Conservation (phyloP, 2,329 filamentous ascomycete genomes). For the Colletotrichum cereale region DNA sequence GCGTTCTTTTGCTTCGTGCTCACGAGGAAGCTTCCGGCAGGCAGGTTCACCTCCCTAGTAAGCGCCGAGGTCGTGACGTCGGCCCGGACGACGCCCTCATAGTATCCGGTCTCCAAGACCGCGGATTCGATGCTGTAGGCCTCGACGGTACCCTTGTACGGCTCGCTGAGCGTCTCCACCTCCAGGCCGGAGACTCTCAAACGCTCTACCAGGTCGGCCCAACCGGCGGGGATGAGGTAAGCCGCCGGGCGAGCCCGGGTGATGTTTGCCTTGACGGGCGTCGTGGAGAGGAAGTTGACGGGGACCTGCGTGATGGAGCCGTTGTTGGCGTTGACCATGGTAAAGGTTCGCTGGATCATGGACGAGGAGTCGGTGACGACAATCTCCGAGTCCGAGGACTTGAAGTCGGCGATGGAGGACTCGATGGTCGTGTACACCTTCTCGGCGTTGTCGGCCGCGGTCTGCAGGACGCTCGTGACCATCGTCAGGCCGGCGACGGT, state of each 20-base stretch:
- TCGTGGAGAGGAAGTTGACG: constrained; percentile 47
- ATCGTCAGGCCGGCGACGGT: constrained; percentile 47
- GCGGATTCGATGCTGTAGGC: constrained; percentile 45
- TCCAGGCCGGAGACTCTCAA: constrained; percentile 45
- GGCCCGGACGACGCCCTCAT: constrained; percentile 46
- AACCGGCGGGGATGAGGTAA: constrained; percentile 48
- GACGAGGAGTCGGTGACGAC: constrained; percentile 47
- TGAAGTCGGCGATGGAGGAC: constrained; percentile 46
- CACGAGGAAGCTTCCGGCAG: constrained; percentile 47
- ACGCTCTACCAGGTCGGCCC: constrained; percentile 47
- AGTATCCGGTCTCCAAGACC: constrained; percentile 44
- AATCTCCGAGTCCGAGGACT: constrained; percentile 44
- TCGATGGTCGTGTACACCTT: constrained; percentile 47
- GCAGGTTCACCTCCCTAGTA: constrained; percentile 43
- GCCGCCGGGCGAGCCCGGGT: constrained; percentile 48
- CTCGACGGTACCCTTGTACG: constrained; percentile 47
- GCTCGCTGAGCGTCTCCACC: constrained; percentile 44
- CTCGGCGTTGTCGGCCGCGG: constrained; percentile 48
- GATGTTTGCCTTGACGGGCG: constrained; percentile 45
- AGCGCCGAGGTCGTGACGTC: constrained; percentile 43
- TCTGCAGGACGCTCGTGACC: constrained; percentile 47
- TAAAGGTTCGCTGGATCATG: constrained; percentile 41
- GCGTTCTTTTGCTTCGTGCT: constrained; percentile 51
- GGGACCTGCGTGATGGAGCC: constrained; percentile 48
- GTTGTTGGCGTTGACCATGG: constrained; percentile 46